Conservation (phyloP, 164 flowering plant genomes). For the Litsea cubeba region DNA sequence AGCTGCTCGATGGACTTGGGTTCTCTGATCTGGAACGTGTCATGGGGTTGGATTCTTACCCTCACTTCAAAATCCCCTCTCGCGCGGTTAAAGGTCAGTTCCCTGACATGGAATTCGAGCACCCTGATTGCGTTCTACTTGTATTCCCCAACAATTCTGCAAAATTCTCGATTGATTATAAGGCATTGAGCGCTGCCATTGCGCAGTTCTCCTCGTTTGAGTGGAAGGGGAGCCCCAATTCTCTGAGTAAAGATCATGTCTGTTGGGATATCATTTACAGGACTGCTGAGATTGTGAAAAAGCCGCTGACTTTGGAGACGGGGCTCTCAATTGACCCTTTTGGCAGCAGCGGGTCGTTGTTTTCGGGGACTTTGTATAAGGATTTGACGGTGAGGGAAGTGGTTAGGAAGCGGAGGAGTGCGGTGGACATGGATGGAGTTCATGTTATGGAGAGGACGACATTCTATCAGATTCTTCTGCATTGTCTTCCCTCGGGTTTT, state of each 20-base stretch:
- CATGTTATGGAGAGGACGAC: slow-evolving; percentile 54
- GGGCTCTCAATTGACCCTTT: slow-evolving; percentile 30
- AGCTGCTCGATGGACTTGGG: slow-evolving; percentile 77
- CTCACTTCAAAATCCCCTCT: slow-evolving; percentile 40
- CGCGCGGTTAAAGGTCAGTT: slow-evolving; percentile 50
- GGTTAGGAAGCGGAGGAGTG: slow-evolving; percentile 87
- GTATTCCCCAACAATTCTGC: slow-evolving; percentile 53
- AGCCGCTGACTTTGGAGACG: slow-evolving; percentile 39
- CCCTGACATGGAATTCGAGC: slow-evolving; percentile 81
- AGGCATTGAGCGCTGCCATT: slow-evolving; percentile 41
- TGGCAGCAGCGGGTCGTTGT: slow-evolving; percentile 31
- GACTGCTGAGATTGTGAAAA: slow-evolving; percentile 72
- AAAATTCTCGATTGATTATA: slow-evolving; percentile 45
- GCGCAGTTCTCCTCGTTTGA: slow-evolving; percentile 40
- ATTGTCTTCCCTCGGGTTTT: slow-evolving; percentile 81
- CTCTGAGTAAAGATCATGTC: slow-evolving; percentile 76
- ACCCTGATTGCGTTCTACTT: slow-evolving; percentile 75
- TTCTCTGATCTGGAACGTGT: slow-evolving; percentile 54
- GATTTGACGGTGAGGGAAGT: slow-evolving; percentile 53
- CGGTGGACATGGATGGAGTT: slow-evolving; percentile 90
- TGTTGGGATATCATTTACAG: slow-evolving; percentile 86
- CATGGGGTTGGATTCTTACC: slow-evolving; percentile 51
- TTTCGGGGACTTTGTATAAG: slow-evolving; percentile 51
- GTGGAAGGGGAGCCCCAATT: slow-evolving; percentile 80
- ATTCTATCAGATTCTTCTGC: slow-evolving; percentile 82